These are phyloP conservation scores for Mortierella sp. DNA, from an alignment of 371 early-diverging fungal genomes.

Conservation along the genomic window DNA sequence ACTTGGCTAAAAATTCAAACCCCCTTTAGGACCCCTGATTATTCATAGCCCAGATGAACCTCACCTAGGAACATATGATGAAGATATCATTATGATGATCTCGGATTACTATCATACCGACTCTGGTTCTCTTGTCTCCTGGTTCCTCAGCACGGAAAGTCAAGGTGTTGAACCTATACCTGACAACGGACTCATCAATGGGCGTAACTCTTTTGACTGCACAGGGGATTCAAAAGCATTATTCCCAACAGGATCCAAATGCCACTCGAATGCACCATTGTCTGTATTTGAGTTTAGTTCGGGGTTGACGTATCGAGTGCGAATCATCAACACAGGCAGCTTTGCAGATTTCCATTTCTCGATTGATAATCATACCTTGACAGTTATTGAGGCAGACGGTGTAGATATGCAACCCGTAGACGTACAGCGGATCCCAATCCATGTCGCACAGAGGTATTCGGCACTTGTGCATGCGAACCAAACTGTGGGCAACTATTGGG, in stretches of 20 bases:
- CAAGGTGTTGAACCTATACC: slow-evolving; percentile 58
- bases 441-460: slow-evolving; percentile 60
- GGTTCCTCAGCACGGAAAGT: slow-evolving; percentile 50
- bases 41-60: slow-evolving; percentile 61
- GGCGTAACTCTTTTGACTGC: slow-evolving; percentile 56
- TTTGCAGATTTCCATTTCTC: slow-evolving; percentile 51
- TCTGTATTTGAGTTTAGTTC: slow-evolving; percentile 35
- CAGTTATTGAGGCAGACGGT: slow-evolving; percentile 62
- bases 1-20: neutral
- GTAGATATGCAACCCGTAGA: slow-evolving; percentile 42
- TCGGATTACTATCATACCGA: slow-evolving; percentile 57
- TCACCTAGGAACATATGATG: slow-evolving; percentile 48
- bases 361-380: slow-evolving; percentile 57
- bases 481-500: slow-evolving; percentile 51
- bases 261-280: slow-evolving; percentile 33
- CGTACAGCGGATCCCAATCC: slow-evolving; percentile 51
- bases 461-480: slow-evolving; percentile 57
- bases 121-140: slow-evolving; percentile 45
- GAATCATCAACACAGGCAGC: slow-evolving; percentile 52
- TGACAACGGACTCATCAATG: slow-evolving; percentile 61
- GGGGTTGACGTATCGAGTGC: slow-evolving; percentile 31
- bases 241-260: slow-evolving; percentile 52
- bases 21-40: slow-evolving; percentile 43
- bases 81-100: slow-evolving; percentile 59
- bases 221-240: slow-evolving; percentile 45